These are phyloP conservation scores for Zygosaccharomyces siamensis DNA, from an alignment of 805 yeast genomes.

Conservation along the genomic window DNA sequence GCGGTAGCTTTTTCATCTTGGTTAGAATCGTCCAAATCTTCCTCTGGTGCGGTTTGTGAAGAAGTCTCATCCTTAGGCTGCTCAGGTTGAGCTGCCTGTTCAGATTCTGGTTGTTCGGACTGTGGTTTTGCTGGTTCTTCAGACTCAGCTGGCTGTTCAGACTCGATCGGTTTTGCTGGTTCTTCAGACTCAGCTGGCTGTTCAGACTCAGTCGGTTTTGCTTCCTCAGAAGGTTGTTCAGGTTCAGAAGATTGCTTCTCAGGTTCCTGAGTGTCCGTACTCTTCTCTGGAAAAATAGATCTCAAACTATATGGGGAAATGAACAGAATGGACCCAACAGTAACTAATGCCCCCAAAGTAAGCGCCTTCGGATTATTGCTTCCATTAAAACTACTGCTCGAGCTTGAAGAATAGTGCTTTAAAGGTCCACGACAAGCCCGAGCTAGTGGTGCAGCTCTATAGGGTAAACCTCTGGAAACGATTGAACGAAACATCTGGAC, in stretches of 20 bases:
- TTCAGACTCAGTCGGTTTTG: slow-evolving; percentile 4
- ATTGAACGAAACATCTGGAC: slow-evolving; percentile 1
- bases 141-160: too few species aligned
- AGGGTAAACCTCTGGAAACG: neutral
- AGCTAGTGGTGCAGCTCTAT: neutral
- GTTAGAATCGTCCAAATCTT: slow-evolving; percentile 19
- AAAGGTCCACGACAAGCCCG: slow-evolving; percentile 1
- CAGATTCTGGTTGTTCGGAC: neutral
- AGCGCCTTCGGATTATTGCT: slow-evolving; percentile 1
- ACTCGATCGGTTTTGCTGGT: neutral
- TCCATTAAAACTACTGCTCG: neutral
- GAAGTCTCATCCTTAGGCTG: slow-evolving; percentile 1
- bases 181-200: slow-evolving; percentile 2
- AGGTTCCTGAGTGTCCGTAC: neutral
- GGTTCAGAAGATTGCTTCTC: neutral
- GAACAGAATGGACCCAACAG: slow-evolving; percentile 11
- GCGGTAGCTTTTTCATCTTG: slow-evolving; percentile 58
- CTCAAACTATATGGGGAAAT: slow-evolving; percentile 12
- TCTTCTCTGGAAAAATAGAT: slow-evolving; percentile 4
- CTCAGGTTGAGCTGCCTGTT: neutral
- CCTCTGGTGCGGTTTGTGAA: slow-evolving; percentile 6
- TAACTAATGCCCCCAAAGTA: slow-evolving; percentile 15
- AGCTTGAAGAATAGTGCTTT: slow-evolving; percentile 2
- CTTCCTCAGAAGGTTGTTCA: slow-evolving; percentile 5
- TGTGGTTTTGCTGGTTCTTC: slow-evolving; percentile 2